Conservation (phyloP, 345 rosid genomes). For the Murraya paniculata region DNA sequence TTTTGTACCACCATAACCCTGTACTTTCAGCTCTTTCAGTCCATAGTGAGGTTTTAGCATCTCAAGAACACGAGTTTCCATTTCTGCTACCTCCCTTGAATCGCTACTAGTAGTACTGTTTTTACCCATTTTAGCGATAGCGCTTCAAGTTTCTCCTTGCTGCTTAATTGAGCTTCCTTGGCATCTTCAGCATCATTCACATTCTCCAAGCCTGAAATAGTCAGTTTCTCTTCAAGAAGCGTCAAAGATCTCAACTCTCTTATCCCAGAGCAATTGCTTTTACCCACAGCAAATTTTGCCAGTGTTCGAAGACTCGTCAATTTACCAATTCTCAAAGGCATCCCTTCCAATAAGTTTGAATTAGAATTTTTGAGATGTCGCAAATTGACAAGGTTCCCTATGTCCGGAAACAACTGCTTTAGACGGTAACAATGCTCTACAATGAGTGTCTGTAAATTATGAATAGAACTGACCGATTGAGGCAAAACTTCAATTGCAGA, state of each 20-base stretch:
- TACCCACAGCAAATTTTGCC: not conserved
- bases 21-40: not conserved
- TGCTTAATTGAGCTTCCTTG: not conserved
- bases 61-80: not conserved
- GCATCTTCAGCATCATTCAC: not conserved
- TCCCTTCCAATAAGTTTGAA: not conserved
- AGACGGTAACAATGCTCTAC: not conserved
- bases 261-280: not conserved
- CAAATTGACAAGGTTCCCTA: conserved; percentile 9
- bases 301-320: not conserved
- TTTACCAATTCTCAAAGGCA: not conserved
- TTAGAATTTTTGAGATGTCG: conserved; percentile 4
- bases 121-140: conserved; percentile 10
- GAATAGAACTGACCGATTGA: not conserved
- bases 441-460: not conserved
- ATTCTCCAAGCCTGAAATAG: not conserved
- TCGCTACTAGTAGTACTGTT: not conserved
- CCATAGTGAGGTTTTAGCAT: conserved; percentile 12
- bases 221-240: not conserved
- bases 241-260: not conserved
- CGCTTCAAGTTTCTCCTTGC: not conserved
- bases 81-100: not conserved
- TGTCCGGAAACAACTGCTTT: not conserved
- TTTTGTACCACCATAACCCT: not conserved
- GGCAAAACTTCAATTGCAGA: not conserved